Percentiles rank a stretch among this genome's conserved stretches.
Conservation (phyloP, 1,284 basidiomycete species). For the Puccinia hordei region DNA sequence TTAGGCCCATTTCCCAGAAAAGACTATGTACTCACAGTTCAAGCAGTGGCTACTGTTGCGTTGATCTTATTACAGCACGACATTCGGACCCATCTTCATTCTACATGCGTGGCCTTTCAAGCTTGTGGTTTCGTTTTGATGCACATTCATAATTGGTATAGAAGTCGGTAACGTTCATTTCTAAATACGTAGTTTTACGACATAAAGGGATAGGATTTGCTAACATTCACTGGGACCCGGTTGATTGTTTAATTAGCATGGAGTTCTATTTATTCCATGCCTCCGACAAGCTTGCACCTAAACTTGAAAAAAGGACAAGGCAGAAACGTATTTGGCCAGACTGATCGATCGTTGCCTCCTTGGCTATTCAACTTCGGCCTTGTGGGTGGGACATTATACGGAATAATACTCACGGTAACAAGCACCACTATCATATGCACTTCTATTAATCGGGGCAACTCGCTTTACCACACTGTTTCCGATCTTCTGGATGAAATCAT, state of each 20-base stretch:
- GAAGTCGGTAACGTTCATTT: not conserved
- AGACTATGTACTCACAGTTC: not conserved
- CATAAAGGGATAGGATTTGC: not conserved
- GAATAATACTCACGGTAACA: not conserved
- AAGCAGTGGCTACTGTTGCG: not conserved
- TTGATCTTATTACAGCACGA: not conserved
- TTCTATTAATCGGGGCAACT: not conserved
- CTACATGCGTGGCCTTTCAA: not conserved
- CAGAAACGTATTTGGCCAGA: not conserved
- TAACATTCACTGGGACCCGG: not conserved
- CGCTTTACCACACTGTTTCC: not conserved
- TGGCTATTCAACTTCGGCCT: conserved; percentile 23
- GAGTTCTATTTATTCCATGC: conserved; percentile 19
- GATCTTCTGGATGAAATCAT: conserved; percentile 1
- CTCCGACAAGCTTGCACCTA: conserved; percentile 12
- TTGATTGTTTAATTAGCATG: not conserved
- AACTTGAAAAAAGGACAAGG: not conserved
- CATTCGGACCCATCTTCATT: not conserved
- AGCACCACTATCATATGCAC: not conserved
- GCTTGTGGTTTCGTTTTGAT: not conserved
- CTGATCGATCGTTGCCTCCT: conserved; percentile 1
- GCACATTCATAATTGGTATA: conserved; percentile 12
- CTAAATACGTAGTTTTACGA: not conserved
- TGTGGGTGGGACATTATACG: conserved; percentile 1
- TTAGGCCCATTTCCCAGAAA: not conserved